Percentiles rank a stretch among this genome's conserved stretches.
These are phyloP conservation scores for Penicillium cosmopolitanum DNA, from an alignment of 495 filamentous ascomycete species.

Conservation along the genomic window DNA sequence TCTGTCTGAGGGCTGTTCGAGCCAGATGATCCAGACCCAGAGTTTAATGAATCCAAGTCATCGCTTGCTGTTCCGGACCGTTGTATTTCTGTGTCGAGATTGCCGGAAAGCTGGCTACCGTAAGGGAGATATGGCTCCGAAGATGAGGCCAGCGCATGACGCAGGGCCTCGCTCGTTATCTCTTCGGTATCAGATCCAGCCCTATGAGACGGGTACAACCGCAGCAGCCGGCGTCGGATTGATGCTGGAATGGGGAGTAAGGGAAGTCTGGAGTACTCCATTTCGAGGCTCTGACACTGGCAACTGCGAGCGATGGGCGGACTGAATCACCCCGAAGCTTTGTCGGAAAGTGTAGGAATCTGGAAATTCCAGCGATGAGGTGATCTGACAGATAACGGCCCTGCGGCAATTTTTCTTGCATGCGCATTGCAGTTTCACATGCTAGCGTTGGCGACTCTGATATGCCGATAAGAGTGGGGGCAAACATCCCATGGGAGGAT, in stretches of 20 bases:
- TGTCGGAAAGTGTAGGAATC: not conserved
- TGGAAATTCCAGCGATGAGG: slow-evolving; percentile 7
- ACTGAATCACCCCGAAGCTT: not conserved
- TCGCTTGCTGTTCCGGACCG: slow-evolving; percentile 26
- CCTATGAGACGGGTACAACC: slow-evolving; percentile 29
- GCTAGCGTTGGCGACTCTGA: slow-evolving; percentile 19
- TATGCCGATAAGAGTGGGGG: slow-evolving; percentile 26
- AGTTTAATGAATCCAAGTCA: slow-evolving; percentile 23
- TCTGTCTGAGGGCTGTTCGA: slow-evolving; percentile 19
- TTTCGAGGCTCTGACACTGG: not conserved
- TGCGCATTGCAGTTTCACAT: slow-evolving; percentile 23
- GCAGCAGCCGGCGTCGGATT: slow-evolving; percentile 36
- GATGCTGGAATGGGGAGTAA: slow-evolving; percentile 37
- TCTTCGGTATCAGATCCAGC: slow-evolving; percentile 16
- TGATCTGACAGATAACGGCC: slow-evolving; percentile 25
- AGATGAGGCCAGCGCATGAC: slow-evolving; percentile 19
- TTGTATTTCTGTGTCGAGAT: slow-evolving; percentile 6
- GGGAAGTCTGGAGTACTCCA: slow-evolving; percentile 37
- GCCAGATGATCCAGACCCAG: slow-evolving; percentile 15
- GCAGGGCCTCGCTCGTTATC: slow-evolving; percentile 12
- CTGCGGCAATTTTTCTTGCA: slow-evolving; percentile 21
- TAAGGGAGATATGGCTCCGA: slow-evolving; percentile 24
- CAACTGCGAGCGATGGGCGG: not conserved
- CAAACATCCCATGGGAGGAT: not conserved
- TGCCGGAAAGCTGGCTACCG: slow-evolving; percentile 7